Percentiles rank a stretch among this genome's conserved stretches.
phyloP scores from a whole-genome alignment of 2,329 filamentous ascomycete species.

The Paecilomyces dactylethromorphus region DNA sequence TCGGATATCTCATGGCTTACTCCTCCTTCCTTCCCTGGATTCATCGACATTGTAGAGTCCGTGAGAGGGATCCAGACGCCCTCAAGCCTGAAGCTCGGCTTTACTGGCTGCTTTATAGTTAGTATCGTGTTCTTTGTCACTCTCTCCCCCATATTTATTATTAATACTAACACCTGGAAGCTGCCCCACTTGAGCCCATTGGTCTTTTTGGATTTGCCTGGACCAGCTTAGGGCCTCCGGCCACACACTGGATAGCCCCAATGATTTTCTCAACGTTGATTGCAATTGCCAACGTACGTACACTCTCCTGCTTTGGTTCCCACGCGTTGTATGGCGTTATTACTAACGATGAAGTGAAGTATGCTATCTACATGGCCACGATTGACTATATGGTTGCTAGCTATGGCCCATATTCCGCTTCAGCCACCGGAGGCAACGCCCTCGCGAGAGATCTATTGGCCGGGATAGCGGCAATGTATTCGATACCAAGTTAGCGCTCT shows the following conservation, averaged over 20 bases:
- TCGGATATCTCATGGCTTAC: constrained; percentile 55
- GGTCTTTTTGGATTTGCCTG: constrained; percentile 58
- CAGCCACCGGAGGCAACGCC: constrained; percentile 60
- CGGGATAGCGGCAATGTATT: constrained; percentile 54
- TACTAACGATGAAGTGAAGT: constrained; percentile 14
- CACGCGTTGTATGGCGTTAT: not conserved
- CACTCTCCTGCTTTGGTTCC: constrained; percentile 12
- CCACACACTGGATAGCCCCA: constrained; percentile 54
- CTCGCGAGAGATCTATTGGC: constrained; percentile 59
- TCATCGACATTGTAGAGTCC: constrained; percentile 34
- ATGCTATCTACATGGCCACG: constrained; percentile 54
- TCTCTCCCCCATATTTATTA: not conserved
- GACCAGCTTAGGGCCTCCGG: constrained; percentile 49
- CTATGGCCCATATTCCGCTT: constrained; percentile 59
- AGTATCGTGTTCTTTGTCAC: constrained; percentile 4
- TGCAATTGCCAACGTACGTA: constrained; percentile 53
- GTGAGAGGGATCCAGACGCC: constrained; percentile 29
- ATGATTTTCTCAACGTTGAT: constrained; percentile 55
- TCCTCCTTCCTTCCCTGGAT: constrained; percentile 50
- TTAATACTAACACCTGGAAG: constrained; percentile 13
- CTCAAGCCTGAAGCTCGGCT: constrained; percentile 59
- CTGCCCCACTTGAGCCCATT: constrained; percentile 51
- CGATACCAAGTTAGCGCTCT: constrained; percentile 41
- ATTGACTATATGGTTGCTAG: constrained; percentile 64
- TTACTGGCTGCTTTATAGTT: constrained; percentile 51